Evolutionary conservation across 2,329 filamentous ascomycete species (phyloP).

Genomic region (Trichoderma sp.): DNA sequence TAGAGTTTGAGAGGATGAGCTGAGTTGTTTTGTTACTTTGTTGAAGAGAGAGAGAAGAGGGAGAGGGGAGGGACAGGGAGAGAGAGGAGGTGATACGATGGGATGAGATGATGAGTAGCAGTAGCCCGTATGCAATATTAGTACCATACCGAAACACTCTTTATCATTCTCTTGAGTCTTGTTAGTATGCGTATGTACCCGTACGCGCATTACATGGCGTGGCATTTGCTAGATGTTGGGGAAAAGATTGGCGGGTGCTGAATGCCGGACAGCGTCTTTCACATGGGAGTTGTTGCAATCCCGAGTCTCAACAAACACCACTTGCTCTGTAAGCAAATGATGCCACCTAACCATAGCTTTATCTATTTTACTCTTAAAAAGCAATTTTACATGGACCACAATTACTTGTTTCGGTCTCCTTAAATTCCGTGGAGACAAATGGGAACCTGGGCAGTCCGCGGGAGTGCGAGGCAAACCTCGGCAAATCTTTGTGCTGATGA

Average conservation of each 20-base stretch:
- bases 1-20: not conserved
- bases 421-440: not conserved
- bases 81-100: not conserved
- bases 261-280: not conserved
- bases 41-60: not conserved
- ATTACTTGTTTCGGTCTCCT: not conserved
- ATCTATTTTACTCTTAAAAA: not conserved
- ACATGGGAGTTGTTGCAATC: not conserved
- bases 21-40: not conserved
- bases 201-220: not conserved
- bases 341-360: not conserved
- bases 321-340: not conserved
- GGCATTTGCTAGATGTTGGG: not conserved
- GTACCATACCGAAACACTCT: not conserved
- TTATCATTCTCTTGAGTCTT: not conserved
- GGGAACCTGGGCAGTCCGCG: not conserved
- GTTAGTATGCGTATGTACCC: not conserved
- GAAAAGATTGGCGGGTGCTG: not conserved
- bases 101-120: not conserved
- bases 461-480: not conserved
- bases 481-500: not conserved
- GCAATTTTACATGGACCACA: not conserved
- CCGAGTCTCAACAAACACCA: not conserved
- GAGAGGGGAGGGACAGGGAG: not conserved
- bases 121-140: slow-evolving; percentile 17